Percentiles rank a stretch among this genome's conserved stretches.
Evolutionary conservation across 805 yeast genomes (phyloP).

Genomic region (Schizosaccharomyces lindneri): DNA sequence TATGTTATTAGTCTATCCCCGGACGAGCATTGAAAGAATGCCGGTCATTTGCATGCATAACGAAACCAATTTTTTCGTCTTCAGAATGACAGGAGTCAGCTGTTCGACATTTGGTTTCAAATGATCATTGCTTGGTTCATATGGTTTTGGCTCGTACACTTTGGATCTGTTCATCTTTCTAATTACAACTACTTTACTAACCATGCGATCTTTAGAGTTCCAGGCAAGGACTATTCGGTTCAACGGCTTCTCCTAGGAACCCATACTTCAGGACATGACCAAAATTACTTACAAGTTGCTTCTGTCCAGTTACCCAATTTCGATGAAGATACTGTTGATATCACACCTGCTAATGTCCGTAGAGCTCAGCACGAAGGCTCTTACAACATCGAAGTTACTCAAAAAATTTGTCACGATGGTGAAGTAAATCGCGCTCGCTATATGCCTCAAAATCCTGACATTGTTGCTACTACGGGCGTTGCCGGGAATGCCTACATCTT

Average conservation of each 20-base stretch:
- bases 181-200: slow-evolving; percentile 2
- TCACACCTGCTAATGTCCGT: not conserved
- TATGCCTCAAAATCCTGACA: slow-evolving; percentile 22
- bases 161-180: not conserved
- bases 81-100: no score
- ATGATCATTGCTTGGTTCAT: not conserved
- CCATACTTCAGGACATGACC: slow-evolving; percentile 31
- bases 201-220: slow-evolving; percentile 2
- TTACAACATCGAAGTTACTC: slow-evolving; percentile 19
- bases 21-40: no score
- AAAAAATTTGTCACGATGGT: slow-evolving; percentile 36
- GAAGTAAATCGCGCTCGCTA: slow-evolving; percentile 40
- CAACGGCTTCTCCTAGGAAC: slow-evolving; percentile 35
- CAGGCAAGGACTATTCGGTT: slow-evolving; percentile 12
- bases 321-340: slow-evolving; percentile 11
- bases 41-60: no score
- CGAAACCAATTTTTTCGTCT: no score
- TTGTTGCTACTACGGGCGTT: slow-evolving; percentile 30
- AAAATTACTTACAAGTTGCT: slow-evolving; percentile 23
- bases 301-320: slow-evolving; percentile 14
- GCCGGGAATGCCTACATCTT: slow-evolving; percentile 15
- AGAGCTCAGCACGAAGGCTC: slow-evolving; percentile 6
- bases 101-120: no score
- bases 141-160: no score
- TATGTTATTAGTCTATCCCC: not conserved